phyloP scores from a whole-genome alignment of 495 filamentous ascomycete genomes.

The Neurospora sp. region DNA sequence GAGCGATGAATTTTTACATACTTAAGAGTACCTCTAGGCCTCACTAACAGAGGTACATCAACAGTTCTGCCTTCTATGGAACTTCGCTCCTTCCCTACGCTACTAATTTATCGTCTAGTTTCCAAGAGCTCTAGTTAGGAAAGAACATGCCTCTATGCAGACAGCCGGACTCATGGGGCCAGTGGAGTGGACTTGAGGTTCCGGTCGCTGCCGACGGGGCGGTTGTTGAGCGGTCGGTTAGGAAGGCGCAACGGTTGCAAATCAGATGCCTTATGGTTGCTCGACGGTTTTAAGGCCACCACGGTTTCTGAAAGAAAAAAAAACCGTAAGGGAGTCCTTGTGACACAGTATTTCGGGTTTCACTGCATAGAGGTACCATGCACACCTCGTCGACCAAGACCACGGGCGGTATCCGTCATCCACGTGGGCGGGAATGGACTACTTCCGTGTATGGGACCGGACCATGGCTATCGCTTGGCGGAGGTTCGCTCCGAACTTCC shows the following conservation, averaged over 20 bases:
- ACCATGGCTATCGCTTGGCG: too few relatives aligned
- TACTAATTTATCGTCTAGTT: not conserved
- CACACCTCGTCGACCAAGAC: too few relatives aligned
- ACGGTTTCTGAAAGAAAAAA: not conserved
- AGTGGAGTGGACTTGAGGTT: not conserved
- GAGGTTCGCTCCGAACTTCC: not conserved
- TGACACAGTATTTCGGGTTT: too few relatives aligned
- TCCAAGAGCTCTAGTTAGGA: not conserved
- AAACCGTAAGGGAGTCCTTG: not conserved
- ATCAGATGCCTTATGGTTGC: too few relatives aligned
- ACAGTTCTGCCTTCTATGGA: not conserved
- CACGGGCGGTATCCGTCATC: too few relatives aligned
- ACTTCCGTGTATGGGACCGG: too few relatives aligned
- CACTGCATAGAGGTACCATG: too few relatives aligned
- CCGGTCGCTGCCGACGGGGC: not conserved
- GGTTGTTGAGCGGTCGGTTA: not conserved
- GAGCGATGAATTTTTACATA: not conserved
- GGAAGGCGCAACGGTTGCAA: not conserved
- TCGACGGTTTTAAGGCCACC: not conserved
- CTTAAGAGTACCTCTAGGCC: not conserved
- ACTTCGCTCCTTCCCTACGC: not conserved
- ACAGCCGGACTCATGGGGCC: not conserved
- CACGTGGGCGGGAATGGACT: too few relatives aligned
- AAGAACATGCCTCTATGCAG: not conserved
- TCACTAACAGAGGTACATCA: not conserved